phyloP scores from a whole-genome alignment of 345 rosid genomes.

The Citrus trifoliata region DNA sequence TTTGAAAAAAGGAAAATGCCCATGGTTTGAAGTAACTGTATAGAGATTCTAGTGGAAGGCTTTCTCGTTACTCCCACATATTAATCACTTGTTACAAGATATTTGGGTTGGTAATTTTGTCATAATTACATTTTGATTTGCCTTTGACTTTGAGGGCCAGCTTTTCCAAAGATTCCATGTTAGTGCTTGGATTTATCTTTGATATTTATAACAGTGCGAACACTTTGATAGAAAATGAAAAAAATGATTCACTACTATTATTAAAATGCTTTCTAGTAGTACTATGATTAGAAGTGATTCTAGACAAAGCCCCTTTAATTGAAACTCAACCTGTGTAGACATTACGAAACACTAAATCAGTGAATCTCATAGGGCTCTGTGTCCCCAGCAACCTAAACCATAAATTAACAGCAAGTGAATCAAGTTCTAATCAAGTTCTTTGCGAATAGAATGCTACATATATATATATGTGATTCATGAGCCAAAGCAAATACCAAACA shows the following conservation, averaged over 20 bases:
- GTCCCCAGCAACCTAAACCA: not conserved
- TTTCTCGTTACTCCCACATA: too few relatives aligned
- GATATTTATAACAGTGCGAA: not conserved
- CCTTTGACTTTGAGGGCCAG: slow-evolving; percentile 1
- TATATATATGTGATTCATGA: too few relatives aligned
- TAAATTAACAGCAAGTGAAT: not conserved
- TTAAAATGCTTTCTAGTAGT: not conserved
- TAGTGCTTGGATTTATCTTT: not conserved
- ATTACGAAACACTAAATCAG: not conserved
- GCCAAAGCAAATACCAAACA: too few relatives aligned
- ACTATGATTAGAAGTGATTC: not conserved
- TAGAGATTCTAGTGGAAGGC: not conserved
- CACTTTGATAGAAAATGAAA: not conserved
- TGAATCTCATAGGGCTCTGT: not conserved
- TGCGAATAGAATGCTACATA: too few relatives aligned
- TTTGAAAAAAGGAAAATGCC: not conserved
- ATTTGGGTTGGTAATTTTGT: not conserved
- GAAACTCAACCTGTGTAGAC: not conserved
- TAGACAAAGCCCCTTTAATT: not conserved
- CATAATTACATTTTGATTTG: not conserved
- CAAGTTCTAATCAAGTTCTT: too few relatives aligned
- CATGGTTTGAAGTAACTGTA: not conserved
- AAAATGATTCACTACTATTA: not conserved
- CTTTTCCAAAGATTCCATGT: not conserved
- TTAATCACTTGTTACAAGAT: not conserved